A percentile compares a stretch with the other conserved stretches of the same genome.
Conservation (phyloP, 805 yeast species). For the Candida pseudoglaebosa region DNA sequence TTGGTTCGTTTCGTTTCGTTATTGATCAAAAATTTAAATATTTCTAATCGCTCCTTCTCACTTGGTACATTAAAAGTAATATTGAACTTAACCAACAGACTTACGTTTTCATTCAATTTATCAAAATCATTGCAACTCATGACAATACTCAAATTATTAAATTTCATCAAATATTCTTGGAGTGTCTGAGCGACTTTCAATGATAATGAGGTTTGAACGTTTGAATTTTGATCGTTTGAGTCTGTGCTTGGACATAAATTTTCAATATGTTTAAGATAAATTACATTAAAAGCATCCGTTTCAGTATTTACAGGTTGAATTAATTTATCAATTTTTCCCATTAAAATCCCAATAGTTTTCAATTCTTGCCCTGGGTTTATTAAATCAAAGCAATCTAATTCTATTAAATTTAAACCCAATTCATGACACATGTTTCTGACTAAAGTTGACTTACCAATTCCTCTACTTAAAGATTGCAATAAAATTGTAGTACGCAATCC, state of each 20-base stretch:
- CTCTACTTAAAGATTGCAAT: constrained; percentile 65
- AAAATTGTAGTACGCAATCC: constrained; percentile 59
- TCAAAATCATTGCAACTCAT: constrained; percentile 74
- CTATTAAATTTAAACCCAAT: constrained; percentile 63
- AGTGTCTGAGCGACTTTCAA: constrained; percentile 57
- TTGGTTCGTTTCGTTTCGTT: constrained; percentile 15
- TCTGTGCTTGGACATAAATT: constrained; percentile 64
- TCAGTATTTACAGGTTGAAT: constrained; percentile 26
- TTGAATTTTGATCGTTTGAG: constrained; percentile 47
- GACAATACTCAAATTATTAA: constrained; percentile 45
- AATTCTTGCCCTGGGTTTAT: constrained; percentile 67
- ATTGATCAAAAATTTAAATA: constrained; percentile 50
- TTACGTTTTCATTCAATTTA: constrained; percentile 56
- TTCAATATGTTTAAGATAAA: constrained; percentile 72
- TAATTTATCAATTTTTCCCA: constrained; percentile 71
- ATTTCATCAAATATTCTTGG: constrained; percentile 46
- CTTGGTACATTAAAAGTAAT: constrained; percentile 71
- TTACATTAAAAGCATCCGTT: constrained; percentile 34
- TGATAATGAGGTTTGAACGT: constrained; percentile 39
- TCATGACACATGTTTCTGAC: constrained; percentile 51
- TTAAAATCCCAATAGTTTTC: constrained; percentile 72
- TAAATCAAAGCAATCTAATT: constrained; percentile 65
- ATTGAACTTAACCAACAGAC: constrained; percentile 74
- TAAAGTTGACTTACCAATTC: constrained; percentile 73
- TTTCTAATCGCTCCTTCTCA: constrained; percentile 65